Conservation (phyloP, 1,284 basidiomycete species). For the Microbotryum lychnidis-dioicae region DNA sequence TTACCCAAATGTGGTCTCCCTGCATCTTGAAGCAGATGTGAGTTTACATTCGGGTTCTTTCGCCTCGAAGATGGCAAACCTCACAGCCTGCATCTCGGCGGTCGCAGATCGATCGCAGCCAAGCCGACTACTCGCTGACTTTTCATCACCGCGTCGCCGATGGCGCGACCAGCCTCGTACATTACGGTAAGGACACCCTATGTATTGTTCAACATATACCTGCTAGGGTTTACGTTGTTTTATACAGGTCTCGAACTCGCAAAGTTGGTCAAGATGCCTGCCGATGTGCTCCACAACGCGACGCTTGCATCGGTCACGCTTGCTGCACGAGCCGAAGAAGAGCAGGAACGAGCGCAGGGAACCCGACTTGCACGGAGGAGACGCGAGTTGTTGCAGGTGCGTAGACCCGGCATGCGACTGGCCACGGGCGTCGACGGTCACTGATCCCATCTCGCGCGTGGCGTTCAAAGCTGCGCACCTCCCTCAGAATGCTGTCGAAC, state of each 20-base stretch:
- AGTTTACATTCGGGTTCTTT: constrained; percentile 9
- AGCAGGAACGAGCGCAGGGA: constrained; percentile 54
- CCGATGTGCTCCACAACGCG: constrained; percentile 55
- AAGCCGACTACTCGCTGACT: constrained; percentile 51
- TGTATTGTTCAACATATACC: constrained; percentile 9
- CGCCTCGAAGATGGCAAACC: background rate
- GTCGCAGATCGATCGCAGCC: constrained; percentile 42
- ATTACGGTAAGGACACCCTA: constrained; percentile 48
- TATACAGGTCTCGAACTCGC: constrained; percentile 68
- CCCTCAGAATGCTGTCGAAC: constrained; percentile 58
- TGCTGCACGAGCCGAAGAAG: constrained; percentile 52
- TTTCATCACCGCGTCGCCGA: constrained; percentile 50
- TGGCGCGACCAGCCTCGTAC: constrained; percentile 31
- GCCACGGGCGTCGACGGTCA: too few species aligned
- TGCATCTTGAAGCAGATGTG: constrained; percentile 75
- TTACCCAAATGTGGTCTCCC: constrained; percentile 45
- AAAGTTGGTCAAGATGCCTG: constrained; percentile 68
- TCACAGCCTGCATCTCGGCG: background rate
- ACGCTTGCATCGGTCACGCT: constrained; percentile 56
- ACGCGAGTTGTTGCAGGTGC: constrained; percentile 60
- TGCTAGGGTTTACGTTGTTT: background rate
- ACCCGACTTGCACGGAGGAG: constrained; percentile 54
- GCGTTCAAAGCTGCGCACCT: constrained; percentile 53
- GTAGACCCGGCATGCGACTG: background rate
- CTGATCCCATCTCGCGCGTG: background rate